Evolutionary conservation across 192 early-diverging fungal species (phyloP), one percentile per base, ranked within the genome.

Genomic region (Entrophospora sp.): DNA sequence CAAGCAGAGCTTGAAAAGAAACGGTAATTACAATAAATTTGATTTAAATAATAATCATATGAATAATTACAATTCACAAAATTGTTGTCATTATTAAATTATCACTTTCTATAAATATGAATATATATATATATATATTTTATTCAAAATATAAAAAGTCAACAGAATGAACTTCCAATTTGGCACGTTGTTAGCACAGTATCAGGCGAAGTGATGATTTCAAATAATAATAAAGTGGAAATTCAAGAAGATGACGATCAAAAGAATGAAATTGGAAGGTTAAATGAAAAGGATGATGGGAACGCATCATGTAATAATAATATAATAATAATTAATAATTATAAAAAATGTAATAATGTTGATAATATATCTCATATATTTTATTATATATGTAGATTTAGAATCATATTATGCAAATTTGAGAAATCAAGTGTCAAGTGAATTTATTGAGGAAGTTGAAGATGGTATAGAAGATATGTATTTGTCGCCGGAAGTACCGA

Each of bases 131-230:
- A 32, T 34, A 18, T 37, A 34, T 24, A 48, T 34, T 36, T 49
- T 16, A 10, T 34, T 32, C 16, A 32, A 13, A 31, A 16, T 32
- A 16, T 62, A 16, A 10, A 38, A 27, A 66, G 82, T 31, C 81
- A 81, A 43, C 87, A 89, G 69, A 91, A 91, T 61, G 87, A 84
- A 20, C 74, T 91, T 36, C 89, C 89, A 16, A 81, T 83, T 27
- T 91, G 89, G 89, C 89, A 91, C 69, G 81, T 82, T 28, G 85
- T 84, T 61, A 85, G 83, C 59, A 89, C 89, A 1, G 84, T 91
- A 0, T 87, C 87, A 7, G 81, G 82, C 18, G 73, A 72, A 8
- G 72, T 73, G 35, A 79, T 18, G 75, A 72, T 34, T 67, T 71
- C 8, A 67, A 75, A 51, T 46, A 52, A 8, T 12, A 66, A 72